Evolutionary conservation across 192 early-diverging fungal species (phyloP), one percentile per base, ranked within the genome.

Genomic region (Phlyctochytrium bullatum): DNA sequence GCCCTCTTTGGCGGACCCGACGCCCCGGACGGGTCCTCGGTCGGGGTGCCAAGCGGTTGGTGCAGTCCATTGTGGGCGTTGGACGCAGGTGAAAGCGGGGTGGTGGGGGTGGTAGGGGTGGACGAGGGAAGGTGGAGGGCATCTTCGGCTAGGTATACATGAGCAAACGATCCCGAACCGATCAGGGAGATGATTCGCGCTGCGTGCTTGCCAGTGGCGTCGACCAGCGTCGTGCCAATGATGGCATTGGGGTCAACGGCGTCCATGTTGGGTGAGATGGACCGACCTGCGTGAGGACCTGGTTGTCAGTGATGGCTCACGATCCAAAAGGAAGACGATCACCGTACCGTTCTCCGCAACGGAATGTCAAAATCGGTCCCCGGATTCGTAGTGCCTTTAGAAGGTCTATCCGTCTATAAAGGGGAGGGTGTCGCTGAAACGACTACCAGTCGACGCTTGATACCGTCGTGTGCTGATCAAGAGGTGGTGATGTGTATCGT

Each of bases 111-210:
- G 28, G 60, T 35, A 3, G 60, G 33, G 30, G 52, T 20, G 36
- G 47, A 17, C 4, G 34, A 25, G 12, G 64, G n/a, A n/a, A n/a
- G n/a, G 60, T 2, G 58, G 51, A 27, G 58, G 23, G 40, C 28
- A 50, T 62, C 67, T 33, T 72, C 66, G 34, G 75, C 79, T 6
- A 74, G 64, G 66, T 76, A 81, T 3, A 81, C 79, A n/a, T 71
- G 71, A 2, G 79, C 79, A 66, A 81, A 81, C 27, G 76, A 78
- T 10, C 79, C 79, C 6, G 76, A 76, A 50, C 74, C 74, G 61
- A 81, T 75, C 20, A 78, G 61, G 29, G 68, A 71, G 16, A 63
- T 29, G 52, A 80, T 72, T 10, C 64, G 54, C 2, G 65, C 62
- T 30, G 64, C 64, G 50, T 65, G 53, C n/a, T 52, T 53, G 28